phyloP scores from a whole-genome alignment of 179 eudicot species.

The Patellifolia procumbens region DNA sequence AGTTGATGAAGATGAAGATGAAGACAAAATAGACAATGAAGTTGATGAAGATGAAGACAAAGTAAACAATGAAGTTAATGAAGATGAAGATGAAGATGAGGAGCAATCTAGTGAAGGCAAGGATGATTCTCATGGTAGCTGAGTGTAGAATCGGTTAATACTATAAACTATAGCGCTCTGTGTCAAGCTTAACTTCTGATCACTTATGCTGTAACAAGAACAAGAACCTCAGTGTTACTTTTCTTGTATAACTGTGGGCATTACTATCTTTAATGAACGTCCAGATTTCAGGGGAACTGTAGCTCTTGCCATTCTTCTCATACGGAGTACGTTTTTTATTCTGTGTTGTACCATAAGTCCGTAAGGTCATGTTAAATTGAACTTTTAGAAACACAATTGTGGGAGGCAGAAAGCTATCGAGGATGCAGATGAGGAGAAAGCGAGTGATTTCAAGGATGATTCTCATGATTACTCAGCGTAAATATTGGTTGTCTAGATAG shows the following conservation, averaged over 20 bases:
- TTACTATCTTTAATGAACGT: neutral
- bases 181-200: neutral
- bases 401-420: neutral
- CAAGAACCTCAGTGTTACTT: neutral
- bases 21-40: neutral
- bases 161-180: neutral
- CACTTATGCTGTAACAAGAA: constrained; percentile 1
- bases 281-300: neutral
- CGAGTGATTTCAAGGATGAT: neutral
- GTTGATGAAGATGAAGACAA: neutral
- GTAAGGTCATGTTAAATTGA: neutral
- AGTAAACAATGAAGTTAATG: neutral
- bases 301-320: neutral
- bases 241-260: neutral
- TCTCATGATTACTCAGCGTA: neutral
- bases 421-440: neutral
- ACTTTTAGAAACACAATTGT: neutral
- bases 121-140: constrained; percentile 28
- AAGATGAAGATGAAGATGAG: constrained; percentile 3
- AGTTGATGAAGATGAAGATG: constrained; percentile 1
- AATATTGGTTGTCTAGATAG: neutral
- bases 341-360: neutral
- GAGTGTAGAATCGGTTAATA: constrained; percentile 1
- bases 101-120: constrained; percentile 15
- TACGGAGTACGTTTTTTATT: no score